A percentile compares a stretch with the other conserved stretches of the same genome.
Conservation (phyloP, 176 grass and related monocot genomes). For the Carex littledalei region DNA sequence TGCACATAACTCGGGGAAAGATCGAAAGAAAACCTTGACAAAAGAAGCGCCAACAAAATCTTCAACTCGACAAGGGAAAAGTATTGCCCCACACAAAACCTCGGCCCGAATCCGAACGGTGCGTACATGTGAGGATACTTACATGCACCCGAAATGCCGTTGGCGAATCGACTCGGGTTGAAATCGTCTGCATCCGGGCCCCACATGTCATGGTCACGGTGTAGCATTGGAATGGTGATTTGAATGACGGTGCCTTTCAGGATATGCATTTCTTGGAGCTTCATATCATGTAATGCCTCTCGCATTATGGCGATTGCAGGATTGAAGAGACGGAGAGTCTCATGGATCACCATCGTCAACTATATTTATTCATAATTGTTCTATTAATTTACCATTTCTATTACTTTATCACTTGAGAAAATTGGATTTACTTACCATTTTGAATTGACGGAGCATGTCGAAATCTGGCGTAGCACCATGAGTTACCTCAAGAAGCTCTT, state of each 20-base stretch:
- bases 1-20: conserved; percentile 43
- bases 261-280: conserved; percentile 29
- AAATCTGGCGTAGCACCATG: conserved; percentile 20
- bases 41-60: conserved; percentile 44
- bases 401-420: no score
- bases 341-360: conserved; percentile 66
- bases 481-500: conserved; percentile 42
- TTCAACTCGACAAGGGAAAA: conserved; percentile 61
- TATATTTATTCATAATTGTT: not conserved
- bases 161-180: conserved; percentile 35
- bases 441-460: conserved; percentile 44
- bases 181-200: conserved; percentile 45
- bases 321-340: conserved; percentile 48
- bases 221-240: conserved; percentile 33
- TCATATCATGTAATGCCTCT: conserved; percentile 34
- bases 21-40: conserved; percentile 45
- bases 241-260: conserved; percentile 41
- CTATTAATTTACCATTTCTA: no score
- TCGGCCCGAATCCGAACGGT: conserved; percentile 50
- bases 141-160: conserved; percentile 40
- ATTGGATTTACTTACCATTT: not conserved
- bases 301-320: conserved; percentile 43
- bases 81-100: conserved; percentile 52
- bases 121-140: conserved; percentile 45
- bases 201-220: conserved; percentile 47